Conservation (phyloP, 768 basidiomycete genomes). For the Podaxis sp. region DNA sequence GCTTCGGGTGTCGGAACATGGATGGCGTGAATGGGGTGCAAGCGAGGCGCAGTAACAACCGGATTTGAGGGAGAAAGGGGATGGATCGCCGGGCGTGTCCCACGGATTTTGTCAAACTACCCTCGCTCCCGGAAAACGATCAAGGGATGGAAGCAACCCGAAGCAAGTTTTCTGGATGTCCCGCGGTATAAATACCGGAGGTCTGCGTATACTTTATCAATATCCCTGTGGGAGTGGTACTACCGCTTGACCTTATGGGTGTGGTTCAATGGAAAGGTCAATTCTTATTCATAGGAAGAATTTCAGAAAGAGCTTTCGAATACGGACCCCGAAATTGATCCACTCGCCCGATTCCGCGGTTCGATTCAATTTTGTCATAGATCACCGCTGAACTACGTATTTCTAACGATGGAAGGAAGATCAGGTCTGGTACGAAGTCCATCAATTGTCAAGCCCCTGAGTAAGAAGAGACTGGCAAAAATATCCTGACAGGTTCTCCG, state of each 20-base stretch:
- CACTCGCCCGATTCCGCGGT: conserved; percentile 37
- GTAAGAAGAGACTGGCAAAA: background rate
- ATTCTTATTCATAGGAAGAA: background rate
- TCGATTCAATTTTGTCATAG: conserved; percentile 42
- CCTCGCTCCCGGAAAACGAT: conserved; percentile 30
- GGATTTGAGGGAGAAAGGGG: conserved; percentile 29
- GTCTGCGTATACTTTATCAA: conserved; percentile 31
- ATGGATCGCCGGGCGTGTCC: conserved; percentile 21
- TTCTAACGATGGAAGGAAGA: conserved; percentile 34
- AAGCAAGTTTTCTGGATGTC: conserved; percentile 30
- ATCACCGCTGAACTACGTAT: conserved; percentile 49
- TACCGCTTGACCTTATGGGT: conserved; percentile 33
- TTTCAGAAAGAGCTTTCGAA: conserved; percentile 14
- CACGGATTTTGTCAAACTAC: conserved; percentile 37
- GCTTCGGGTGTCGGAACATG: conserved; percentile 33
- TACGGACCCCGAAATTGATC: conserved; percentile 51
- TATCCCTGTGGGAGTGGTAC: conserved; percentile 31
- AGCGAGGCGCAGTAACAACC: conserved; percentile 15
- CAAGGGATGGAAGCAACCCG: conserved; percentile 31
- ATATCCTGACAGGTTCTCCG: background rate
- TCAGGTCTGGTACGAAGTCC: conserved; percentile 30
- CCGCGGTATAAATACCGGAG: conserved; percentile 30
- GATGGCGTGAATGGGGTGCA: conserved; percentile 26
- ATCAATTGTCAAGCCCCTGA: conserved; percentile 41
- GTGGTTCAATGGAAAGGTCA: conserved; percentile 25